phyloP scores from a whole-genome alignment of 2,329 filamentous ascomycete genomes.

The Aaosphaeria arxii region DNA sequence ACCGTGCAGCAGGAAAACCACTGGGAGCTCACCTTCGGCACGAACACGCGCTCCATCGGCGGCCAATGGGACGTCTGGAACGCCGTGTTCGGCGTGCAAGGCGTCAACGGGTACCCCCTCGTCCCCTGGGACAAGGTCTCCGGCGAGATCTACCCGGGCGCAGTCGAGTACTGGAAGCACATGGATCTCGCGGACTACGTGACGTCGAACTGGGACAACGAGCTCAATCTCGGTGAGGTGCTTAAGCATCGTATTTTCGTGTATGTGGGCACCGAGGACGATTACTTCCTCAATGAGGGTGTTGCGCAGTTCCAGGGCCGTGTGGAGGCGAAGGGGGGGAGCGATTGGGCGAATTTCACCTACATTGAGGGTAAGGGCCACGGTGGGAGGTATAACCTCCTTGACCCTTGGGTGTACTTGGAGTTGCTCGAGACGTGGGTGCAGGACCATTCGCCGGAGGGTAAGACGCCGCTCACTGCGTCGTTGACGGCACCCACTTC shows the following conservation, averaged over 20 bases:
- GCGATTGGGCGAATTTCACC: slow-evolving; percentile 37
- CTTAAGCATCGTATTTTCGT: slow-evolving; percentile 30
- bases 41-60: slow-evolving; percentile 28
- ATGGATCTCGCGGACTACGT: slow-evolving; percentile 36
- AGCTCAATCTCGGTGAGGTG: slow-evolving; percentile 29
- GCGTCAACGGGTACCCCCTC: slow-evolving; percentile 37
- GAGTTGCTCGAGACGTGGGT: too few species aligned
- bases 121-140: slow-evolving; percentile 41
- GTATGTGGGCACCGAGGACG: slow-evolving; percentile 35
- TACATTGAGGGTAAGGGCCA: slow-evolving; percentile 23
- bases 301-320: slow-evolving; percentile 34
- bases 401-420: too few species aligned
- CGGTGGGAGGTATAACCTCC: too few species aligned
- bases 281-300: slow-evolving; percentile 38
- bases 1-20: slow-evolving; percentile 33
- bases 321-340: slow-evolving; percentile 28
- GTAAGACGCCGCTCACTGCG: slow-evolving; percentile 22
- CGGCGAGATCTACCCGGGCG: slow-evolving; percentile 36
- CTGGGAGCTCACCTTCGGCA: slow-evolving; percentile 38
- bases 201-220: slow-evolving; percentile 29
- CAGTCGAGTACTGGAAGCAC: slow-evolving; percentile 36
- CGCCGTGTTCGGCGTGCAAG: slow-evolving; percentile 36
- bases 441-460: slow-evolving; percentile 28
- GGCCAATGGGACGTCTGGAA: slow-evolving; percentile 40
- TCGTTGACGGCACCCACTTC: slow-evolving; percentile 13